Base-by-base conservation (phyloP, 179 eudicot genomes). In the Camellia oleifera region DNA sequence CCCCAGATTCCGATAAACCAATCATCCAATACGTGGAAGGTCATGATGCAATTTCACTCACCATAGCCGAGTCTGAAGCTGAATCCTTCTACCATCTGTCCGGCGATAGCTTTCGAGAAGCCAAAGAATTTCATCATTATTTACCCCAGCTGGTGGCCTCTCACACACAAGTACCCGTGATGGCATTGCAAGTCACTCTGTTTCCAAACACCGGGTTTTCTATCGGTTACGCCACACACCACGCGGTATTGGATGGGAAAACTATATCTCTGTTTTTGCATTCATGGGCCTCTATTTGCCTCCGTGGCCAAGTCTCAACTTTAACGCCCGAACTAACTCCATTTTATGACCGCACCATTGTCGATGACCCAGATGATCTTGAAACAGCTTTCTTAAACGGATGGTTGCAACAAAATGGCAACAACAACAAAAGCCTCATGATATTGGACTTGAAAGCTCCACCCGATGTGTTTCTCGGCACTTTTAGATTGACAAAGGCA, bases 231-330 rank as follows among this genome's bases (percentile, higher is more conserved):
- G 77, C 88, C 20, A 78, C 74, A 40, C 89, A 80, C 78, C 82
- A 80, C 7, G 89, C 82, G 14, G 81, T 78, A 46, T 63, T 78
- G 32, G 90, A 89, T 64, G 84, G 87, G 2, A 82, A 88, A 57
- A 78, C 87, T 0, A 80, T 83, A 69, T 23, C 81, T 52, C 76
- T 78, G 74, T 89, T 89, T 77, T 52, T 89, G 72, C 76, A 70
- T 52, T 26, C 83, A 0, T 89, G 92, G 92, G 82, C 88, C 7
- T 82, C 78, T 50, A 52, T 80, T 23, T 89, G 76, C 26, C 87
- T 12, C 69, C 48, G 26, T 0, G 72, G 12, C 0, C 54, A 4
- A 14, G 69, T 61, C 26, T 40, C 66, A 12, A 44, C 57, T 70
- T 32, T 58, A 44, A 18, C n/a, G 0, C 63, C 61, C 8, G 69